phyloP scores from a whole-genome alignment of 495 filamentous ascomycete genomes.

The Staphylotrichum tortipilum region DNA sequence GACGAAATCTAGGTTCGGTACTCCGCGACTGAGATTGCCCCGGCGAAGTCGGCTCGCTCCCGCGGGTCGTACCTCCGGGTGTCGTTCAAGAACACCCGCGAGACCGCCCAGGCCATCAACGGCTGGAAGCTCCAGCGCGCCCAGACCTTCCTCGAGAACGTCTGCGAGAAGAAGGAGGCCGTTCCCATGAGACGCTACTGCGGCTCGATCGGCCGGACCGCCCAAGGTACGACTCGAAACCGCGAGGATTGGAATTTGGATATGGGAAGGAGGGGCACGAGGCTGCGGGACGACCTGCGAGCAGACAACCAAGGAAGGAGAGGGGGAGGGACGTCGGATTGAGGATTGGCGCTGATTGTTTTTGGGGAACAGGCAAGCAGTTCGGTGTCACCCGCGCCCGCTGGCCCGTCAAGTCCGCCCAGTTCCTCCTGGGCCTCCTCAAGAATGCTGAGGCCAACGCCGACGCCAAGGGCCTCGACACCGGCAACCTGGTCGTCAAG shows the following conservation, averaged over 20 bases:
- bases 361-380: conserved; percentile 72
- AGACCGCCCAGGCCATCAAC: conserved; percentile 97
- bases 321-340: not conserved
- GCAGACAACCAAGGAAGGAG: not conserved
- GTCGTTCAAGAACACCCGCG: conserved; percentile 99
- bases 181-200: conserved; percentile 95
- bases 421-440: conserved; percentile 93
- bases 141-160: conserved; percentile 91
- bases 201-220: conserved; percentile 83
- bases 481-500: conserved; percentile 90
- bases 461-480: conserved; percentile 98
- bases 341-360: conserved; percentile 21
- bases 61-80: conserved; percentile 98
- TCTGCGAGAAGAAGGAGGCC: conserved; percentile 87
- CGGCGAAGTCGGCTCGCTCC: conserved; percentile 89
- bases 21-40: conserved; percentile 81
- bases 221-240: conserved; percentile 73
- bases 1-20: conserved; percentile 73
- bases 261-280: not conserved
- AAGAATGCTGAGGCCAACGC: conserved; percentile 99
- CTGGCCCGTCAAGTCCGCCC: conserved; percentile 98
- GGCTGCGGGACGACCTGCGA: not conserved
- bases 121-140: conserved; percentile 97
- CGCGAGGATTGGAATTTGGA: not conserved
- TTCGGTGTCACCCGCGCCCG: conserved; percentile 94